A percentile compares a stretch with the other conserved stretches of the same genome.
Evolutionary conservation across 139 green algal genomes (phyloP).

Genomic region (Haematococcus sp.): DNA sequence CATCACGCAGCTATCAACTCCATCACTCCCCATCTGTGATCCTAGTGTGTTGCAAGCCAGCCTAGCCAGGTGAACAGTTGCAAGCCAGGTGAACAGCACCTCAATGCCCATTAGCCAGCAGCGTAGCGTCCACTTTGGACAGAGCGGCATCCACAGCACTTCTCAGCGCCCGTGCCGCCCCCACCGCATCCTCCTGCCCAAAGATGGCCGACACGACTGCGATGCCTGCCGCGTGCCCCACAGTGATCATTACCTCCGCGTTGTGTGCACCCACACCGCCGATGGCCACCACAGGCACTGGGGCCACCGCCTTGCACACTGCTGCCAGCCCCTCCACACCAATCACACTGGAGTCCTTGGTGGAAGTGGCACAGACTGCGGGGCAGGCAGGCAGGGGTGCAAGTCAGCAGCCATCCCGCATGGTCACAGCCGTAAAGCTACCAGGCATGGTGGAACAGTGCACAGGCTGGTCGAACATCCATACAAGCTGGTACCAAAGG

Average conservation of each 20-base stretch:
- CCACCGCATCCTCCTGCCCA: constrained; percentile 43
- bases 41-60: too few relatives aligned
- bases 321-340: constrained; percentile 62
- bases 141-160: too few relatives aligned
- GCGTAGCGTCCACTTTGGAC: too few relatives aligned
- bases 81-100: too few relatives aligned
- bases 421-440: too few relatives aligned
- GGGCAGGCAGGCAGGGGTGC: not conserved
- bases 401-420: not conserved
- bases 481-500: too few relatives aligned
- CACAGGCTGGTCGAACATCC: too few relatives aligned
- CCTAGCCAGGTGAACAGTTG: too few relatives aligned
- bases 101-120: too few relatives aligned
- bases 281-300: constrained; percentile 88
- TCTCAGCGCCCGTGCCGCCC: constrained; percentile 45
- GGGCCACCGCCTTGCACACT: constrained; percentile 41
- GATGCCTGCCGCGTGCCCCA: constrained; percentile 58
- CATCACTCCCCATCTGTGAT: too few relatives aligned
- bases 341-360: constrained; percentile 81
- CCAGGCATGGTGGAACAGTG: too few relatives aligned
- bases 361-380: constrained; percentile 71
- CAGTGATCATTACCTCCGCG: constrained; percentile 36
- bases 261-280: constrained; percentile 75
- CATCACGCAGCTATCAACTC: too few relatives aligned
- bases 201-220: constrained; percentile 84